Evolutionary conservation across 306 rosid species (phyloP).

Genomic region (Senna siamea): DNA sequence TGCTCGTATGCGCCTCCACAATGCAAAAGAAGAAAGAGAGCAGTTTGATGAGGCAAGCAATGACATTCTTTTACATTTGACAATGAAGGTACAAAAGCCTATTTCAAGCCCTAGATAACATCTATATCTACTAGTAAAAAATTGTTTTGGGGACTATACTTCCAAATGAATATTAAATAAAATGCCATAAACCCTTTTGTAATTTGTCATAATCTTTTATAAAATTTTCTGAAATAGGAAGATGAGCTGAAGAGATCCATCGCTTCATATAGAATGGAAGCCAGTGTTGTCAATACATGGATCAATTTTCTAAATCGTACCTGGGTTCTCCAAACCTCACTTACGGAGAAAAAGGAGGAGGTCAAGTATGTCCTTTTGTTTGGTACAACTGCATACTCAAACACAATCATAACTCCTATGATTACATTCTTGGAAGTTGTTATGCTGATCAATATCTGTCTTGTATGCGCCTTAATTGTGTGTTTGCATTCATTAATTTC

Average conservation of each 20-base stretch:
- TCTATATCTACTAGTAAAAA: not conserved
- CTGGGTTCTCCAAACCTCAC: conserved; percentile 63
- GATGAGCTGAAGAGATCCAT: conserved; percentile 76
- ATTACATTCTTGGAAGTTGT: conserved; percentile 16
- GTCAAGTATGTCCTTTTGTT: conserved; percentile 69
- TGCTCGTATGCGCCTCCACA: conserved; percentile 67
- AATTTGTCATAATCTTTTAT: conserved; percentile 26
- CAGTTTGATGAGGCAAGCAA: conserved; percentile 88
- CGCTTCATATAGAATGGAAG: conserved; percentile 68
- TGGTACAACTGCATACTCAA: conserved; percentile 24
- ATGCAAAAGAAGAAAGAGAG: conserved; percentile 87
- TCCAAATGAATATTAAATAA: not conserved
- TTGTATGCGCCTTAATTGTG: conserved; percentile 13
- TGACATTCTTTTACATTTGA: conserved; percentile 70
- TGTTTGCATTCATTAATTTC: conserved; percentile 22
- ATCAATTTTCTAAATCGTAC: conserved; percentile 67
- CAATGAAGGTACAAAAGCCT: conserved; percentile 62
- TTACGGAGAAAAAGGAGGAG: conserved; percentile 61
- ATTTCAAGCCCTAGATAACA: conserved; percentile 17
- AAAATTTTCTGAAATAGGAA: conserved; percentile 60
- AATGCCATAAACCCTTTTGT: conserved; percentile 13
- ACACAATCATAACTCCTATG: conserved; percentile 24
- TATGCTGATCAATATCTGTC: conserved; percentile 21
- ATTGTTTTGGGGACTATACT: not conserved
- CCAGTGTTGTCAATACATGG: conserved; percentile 67